Evolutionary conservation across 2,329 filamentous ascomycete species (phyloP).

Genomic region (Aspergillus thermomutatus): DNA sequence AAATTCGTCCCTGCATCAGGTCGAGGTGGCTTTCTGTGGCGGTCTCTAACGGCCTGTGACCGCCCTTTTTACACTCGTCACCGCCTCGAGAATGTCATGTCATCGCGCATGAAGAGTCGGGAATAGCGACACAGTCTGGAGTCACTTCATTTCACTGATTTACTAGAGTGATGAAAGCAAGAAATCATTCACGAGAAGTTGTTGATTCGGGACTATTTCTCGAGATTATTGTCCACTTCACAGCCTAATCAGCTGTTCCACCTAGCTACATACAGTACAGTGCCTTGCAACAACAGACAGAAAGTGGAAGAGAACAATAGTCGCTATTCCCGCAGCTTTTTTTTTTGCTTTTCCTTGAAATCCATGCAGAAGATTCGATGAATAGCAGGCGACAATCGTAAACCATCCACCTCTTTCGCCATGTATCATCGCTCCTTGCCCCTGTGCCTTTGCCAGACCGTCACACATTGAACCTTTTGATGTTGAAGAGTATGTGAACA

Average conservation of each 20-base stretch:
- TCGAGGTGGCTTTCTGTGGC: neutral
- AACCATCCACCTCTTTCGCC: neutral
- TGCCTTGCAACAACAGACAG: conserved; percentile 13
- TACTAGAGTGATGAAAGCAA: neutral
- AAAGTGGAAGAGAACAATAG: conserved; percentile 11
- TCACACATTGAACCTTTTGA: conserved; percentile 1
- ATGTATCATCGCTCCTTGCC: neutral
- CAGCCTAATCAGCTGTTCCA: conserved; percentile 14
- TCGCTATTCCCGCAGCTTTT: conserved; percentile 17
- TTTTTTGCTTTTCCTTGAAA: conserved; percentile 3
- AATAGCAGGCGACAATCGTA: no score
- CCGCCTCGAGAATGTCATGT: neutral
- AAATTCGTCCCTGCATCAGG: neutral
- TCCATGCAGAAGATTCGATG: neutral
- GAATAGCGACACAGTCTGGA: no score
- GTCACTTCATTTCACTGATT: no score
- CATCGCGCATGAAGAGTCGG: neutral
- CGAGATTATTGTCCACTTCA: conserved; percentile 2
- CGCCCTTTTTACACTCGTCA: neutral
- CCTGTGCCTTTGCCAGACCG: neutral
- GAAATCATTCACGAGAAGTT: neutral
- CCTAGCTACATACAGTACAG: conserved; percentile 28
- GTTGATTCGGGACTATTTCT: conserved; percentile 5
- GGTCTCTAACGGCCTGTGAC: neutral
- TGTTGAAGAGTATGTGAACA: conserved; percentile 1